Base-by-base conservation (phyloP, 495 filamentous ascomycete species). In the Tuber brumale region DNA sequence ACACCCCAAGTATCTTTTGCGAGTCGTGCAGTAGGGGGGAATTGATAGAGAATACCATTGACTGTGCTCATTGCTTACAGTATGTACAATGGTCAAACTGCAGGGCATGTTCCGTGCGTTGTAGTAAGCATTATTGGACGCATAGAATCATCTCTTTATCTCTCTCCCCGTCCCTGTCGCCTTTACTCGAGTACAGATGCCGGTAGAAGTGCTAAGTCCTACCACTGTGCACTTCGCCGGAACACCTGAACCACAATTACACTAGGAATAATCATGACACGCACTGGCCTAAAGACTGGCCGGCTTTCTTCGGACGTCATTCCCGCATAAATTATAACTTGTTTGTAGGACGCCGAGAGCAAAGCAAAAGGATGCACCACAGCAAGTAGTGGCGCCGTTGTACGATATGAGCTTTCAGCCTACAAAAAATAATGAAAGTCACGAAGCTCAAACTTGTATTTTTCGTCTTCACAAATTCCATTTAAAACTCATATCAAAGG, bases 381-480 rank as follows among this genome's bases (percentile, higher is more conserved):
- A 31, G 3, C 27, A 35, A 35, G 57, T 14, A 18, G 57, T 66
- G 57, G 57, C 16, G 27, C 27, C 12, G 27, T 35, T 31, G n/a
- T 35, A n/a, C n/a, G n/a, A 27, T 31, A 27, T 66, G 57, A 66
- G 27, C 3, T 66, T 35, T 66, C 57, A 35, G 27, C 57, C 16
- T 18, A 35, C 57, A 66, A 35, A 35, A 66, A 6, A 66, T 18
- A 66, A 66, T 66, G 57, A 66, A 66, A 66, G 57, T 66, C 57
- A 66, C 57, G 57, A 66, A 66, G 57, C 57, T 66, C 57, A 66
- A 66, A 66, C 57, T 35, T 18, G 27, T 66, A 66, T 66, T 35
- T 66, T 66, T 66, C 35, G 27, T 35, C 57, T 7, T 35, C 57
- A 5, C 16, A 35, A 66, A 35, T 66, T 35, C 57, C 57, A 35